Conservation (phyloP, 2,329 filamentous ascomycete genomes). For the Aspergillus sojae region DNA sequence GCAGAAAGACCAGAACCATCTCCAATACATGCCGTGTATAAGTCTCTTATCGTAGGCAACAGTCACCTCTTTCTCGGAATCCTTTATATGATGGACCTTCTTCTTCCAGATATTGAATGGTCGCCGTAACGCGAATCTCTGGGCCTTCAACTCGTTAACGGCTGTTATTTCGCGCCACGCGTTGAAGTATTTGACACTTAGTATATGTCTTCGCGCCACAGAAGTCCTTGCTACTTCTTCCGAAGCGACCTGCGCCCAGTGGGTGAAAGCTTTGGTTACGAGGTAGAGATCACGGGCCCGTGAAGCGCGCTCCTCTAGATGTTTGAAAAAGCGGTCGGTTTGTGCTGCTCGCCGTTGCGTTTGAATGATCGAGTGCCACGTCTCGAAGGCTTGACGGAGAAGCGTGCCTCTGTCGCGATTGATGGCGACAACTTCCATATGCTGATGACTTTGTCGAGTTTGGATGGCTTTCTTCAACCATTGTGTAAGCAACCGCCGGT, state of each 20-base stretch:
- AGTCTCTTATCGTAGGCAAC: slow-evolving; percentile 33
- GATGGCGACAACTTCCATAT: slow-evolving; percentile 49
- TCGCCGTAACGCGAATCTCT: slow-evolving; percentile 55
- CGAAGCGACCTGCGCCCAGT: slow-evolving; percentile 68
- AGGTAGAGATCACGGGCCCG: slow-evolving; percentile 68
- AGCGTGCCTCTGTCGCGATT: slow-evolving; percentile 55
- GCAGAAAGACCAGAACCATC: slow-evolving; percentile 50
- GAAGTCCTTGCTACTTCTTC: slow-evolving; percentile 69
- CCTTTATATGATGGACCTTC: slow-evolving; percentile 40
- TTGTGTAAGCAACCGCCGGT: slow-evolving; percentile 44
- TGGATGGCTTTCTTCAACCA: slow-evolving; percentile 52
- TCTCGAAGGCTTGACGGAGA: slow-evolving; percentile 55
- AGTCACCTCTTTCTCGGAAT: slow-evolving; percentile 38
- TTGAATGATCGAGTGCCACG: slow-evolving; percentile 49
- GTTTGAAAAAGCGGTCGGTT: slow-evolving; percentile 57
- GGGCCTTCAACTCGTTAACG: slow-evolving; percentile 59
- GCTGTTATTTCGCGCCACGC: slow-evolving; percentile 69
- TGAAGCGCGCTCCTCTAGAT: slow-evolving; percentile 61
- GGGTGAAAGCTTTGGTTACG: slow-evolving; percentile 64
- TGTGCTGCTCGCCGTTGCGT: slow-evolving; percentile 47
- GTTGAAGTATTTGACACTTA: slow-evolving; percentile 69
- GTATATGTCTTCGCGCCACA: slow-evolving; percentile 69
- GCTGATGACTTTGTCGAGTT: slow-evolving; percentile 37
- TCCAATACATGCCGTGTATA: slow-evolving; percentile 40
- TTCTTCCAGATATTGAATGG: slow-evolving; percentile 59